Evolutionary conservation across 2,329 filamentous ascomycete species (phyloP), one percentile per base, ranked within the genome.

Genomic region (Daldinia sp.): DNA sequence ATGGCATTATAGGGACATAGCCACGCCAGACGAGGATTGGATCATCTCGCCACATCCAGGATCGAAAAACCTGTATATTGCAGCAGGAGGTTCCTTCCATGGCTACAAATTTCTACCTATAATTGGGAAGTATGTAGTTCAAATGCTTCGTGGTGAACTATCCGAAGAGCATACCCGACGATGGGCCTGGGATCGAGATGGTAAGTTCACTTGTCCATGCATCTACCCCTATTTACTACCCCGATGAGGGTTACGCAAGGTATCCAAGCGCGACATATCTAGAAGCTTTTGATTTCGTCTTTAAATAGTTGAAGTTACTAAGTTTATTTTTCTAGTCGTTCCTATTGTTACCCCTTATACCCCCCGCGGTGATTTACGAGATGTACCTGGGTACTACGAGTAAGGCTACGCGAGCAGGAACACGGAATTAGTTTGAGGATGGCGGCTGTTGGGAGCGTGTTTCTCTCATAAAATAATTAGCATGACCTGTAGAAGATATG

Each of bases 101-200:
- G 83, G 84, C 13, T 89, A 82, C 79, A 89, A 90, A 73, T 89
- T 90, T 72, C 81, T 90, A 55, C 87, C 87, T 0, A 82, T 84
- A 2, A 81, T 88, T 19, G 87, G 87, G 5, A 85, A 84, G 69
- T 90, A 90, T 66, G 78, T 87, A 27, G 72, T 81, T 19, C 81
- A 87, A 70, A 83, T 82, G 86, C 75, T 79, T 29, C 81, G 80
- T 70, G 81, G 73, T 4, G 57, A 73, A 15, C 71, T 86, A 25
- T 70, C 75, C 7, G 68, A 78, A 0, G 79, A 81, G 60, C 69
- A 84, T 65, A 67, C 71, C 41, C 70, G 76, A 47, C 81, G 80
- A 66, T 86, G 83, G 83, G 81, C 82, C 3, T 85, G 83, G 83
- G 85, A 89, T 73, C 80, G 87, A 11, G 81, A 86, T 11, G 29